Evolutionary conservation across 768 basidiomycete genomes (phyloP).

Genomic region (Mycena epipterygia): DNA sequence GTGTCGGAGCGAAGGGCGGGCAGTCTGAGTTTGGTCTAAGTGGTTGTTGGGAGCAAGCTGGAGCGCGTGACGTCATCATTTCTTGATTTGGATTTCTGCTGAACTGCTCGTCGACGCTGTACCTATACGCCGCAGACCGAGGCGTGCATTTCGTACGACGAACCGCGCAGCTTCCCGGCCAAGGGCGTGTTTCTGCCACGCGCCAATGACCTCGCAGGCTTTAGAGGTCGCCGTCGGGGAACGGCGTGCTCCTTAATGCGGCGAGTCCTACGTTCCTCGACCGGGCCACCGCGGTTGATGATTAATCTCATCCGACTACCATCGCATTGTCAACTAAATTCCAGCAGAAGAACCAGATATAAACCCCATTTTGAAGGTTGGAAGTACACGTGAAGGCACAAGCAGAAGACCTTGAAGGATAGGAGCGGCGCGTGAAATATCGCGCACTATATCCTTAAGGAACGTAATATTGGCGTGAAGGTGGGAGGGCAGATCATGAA

Average conservation of each 20-base stretch:
- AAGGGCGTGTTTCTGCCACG: constrained; percentile 71
- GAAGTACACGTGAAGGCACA: no score
- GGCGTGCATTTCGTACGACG: constrained; percentile 65
- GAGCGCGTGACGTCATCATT: neutral
- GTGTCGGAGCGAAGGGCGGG: neutral
- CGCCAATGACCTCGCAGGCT: constrained; percentile 65
- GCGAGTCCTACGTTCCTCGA: neutral
- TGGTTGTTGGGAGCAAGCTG: neutral
- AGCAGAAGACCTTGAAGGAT: no score
- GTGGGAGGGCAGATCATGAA: no score
- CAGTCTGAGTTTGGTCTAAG: no score
- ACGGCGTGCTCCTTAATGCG: constrained; percentile 56
- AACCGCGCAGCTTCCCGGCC: constrained; percentile 57
- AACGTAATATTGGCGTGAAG: no score
- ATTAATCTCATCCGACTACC: no score
- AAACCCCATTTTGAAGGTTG: no score
- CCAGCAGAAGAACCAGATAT: no score
- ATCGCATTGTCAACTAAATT: no score
- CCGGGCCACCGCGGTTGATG: no score
- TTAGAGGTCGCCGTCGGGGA: constrained; percentile 79
- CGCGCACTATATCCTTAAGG: no score
- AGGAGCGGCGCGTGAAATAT: no score
- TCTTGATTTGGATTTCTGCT: neutral
- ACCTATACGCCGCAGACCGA: constrained; percentile 63
- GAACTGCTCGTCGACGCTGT: constrained; percentile 68